Percentiles rank a stretch among this genome's conserved stretches.
Conservation (phyloP, 2,329 filamentous ascomycete species). For the Monilinia aucupariae region DNA sequence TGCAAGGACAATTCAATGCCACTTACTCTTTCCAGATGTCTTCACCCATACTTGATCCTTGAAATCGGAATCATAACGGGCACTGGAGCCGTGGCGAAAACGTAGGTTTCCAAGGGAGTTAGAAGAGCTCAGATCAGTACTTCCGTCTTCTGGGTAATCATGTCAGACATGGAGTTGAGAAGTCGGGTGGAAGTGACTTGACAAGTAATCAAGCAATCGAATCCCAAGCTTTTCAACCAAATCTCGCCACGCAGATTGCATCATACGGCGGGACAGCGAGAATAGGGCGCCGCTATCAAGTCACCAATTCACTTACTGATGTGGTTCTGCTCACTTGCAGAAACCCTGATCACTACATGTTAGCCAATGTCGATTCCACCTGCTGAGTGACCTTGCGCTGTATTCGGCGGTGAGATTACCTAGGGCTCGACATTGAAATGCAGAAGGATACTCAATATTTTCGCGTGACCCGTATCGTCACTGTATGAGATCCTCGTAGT, state of each 20-base stretch:
- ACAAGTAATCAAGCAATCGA: neutral
- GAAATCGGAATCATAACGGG: conserved; percentile 34
- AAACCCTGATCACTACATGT: neutral
- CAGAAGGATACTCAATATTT: neutral
- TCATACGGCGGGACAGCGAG: neutral
- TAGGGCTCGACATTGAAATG: conserved; percentile 13
- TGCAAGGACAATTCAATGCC: neutral
- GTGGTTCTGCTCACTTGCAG: conserved; percentile 13
- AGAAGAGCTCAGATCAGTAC: neutral
- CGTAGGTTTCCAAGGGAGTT: conserved; percentile 18
- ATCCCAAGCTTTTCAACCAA: neutral
- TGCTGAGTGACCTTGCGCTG: neutral
- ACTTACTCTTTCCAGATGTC: conserved; percentile 29
- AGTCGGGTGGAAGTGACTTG: neutral
- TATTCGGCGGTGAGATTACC: conserved; percentile 9
- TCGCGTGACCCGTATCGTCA: conserved; percentile 10
- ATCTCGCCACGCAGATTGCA: neutral
- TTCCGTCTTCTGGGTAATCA: conserved; percentile 2
- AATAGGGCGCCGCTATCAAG: neutral
- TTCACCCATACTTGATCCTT: conserved; percentile 35
- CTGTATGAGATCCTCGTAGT: neutral
- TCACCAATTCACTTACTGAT: conserved; percentile 6
- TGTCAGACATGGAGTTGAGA: neutral
- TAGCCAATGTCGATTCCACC: neutral
- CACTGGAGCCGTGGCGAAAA: conserved; percentile 36